Conservation (phyloP, 768 basidiomycete genomes). For the Boletus vinaceobasis region DNA sequence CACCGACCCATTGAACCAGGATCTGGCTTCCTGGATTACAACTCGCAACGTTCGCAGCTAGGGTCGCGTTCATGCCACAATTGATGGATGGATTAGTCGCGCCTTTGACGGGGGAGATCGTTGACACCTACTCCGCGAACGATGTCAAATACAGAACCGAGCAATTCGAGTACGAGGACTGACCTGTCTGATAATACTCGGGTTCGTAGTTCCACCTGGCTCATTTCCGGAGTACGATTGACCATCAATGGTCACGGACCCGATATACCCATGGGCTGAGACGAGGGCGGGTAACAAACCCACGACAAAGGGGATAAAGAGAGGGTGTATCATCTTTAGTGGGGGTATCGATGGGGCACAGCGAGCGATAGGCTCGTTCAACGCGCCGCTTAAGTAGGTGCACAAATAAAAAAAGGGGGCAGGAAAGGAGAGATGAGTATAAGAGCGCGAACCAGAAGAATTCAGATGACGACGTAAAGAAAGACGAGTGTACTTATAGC, state of each 20-base stretch:
- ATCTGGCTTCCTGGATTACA: constrained; percentile 59
- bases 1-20: constrained; percentile 51
- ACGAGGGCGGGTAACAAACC: constrained; percentile 19
- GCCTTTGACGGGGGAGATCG: constrained; percentile 53
- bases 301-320: constrained; percentile 8
- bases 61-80: constrained; percentile 55
- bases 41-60: constrained; percentile 47
- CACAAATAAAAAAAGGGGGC: constrained; percentile 3
- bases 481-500: constrained; percentile 17
- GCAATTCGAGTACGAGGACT: background rate
- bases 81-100: constrained; percentile 51
- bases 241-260: constrained; percentile 30
- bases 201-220: constrained; percentile 32
- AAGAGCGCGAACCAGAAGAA: background rate
- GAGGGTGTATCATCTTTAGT: constrained; percentile 14
- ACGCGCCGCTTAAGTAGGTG: constrained; percentile 14
- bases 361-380: constrained; percentile 16
- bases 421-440: background rate
- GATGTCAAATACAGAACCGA: background rate
- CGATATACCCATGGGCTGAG: constrained; percentile 31
- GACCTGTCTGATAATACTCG: constrained; percentile 44
- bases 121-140: constrained; percentile 21
- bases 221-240: constrained; percentile 26
- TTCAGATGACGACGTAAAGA: background rate
- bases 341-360: background rate